Conservation (phyloP, 192 early-diverging fungal genomes). For the Phlyctochytrium planicorne region DNA sequence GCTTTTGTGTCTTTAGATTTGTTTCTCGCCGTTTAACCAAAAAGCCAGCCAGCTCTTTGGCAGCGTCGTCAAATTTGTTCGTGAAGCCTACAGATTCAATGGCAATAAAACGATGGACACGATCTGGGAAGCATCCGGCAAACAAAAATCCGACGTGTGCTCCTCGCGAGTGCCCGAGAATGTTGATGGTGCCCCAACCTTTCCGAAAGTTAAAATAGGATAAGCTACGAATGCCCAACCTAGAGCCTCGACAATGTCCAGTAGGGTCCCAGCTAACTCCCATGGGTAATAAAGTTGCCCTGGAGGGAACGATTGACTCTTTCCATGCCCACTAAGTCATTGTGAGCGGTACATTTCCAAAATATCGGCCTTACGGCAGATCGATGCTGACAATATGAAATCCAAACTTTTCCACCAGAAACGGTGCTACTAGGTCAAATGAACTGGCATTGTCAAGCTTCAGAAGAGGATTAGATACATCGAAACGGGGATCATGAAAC, state of each 20-base stretch:
- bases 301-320: constrained; percentile 11
- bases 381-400: constrained; percentile 28
- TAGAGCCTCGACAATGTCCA: constrained; percentile 30
- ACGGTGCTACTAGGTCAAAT: not conserved
- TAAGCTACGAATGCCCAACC: constrained; percentile 14
- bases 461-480: no score
- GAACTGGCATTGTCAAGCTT: not conserved
- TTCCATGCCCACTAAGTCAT: constrained; percentile 39
- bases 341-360: no score
- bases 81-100: constrained; percentile 38
- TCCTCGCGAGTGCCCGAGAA: constrained; percentile 37
- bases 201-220: not conserved
- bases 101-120: constrained; percentile 25
- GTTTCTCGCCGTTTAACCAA: constrained; percentile 4
- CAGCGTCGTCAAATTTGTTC: constrained; percentile 19
- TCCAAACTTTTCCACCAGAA: not conserved
- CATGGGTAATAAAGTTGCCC: constrained; percentile 33
- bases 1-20: not conserved
- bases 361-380: constrained; percentile 17
- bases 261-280: constrained; percentile 25
- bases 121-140: constrained; percentile 35
- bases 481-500: not conserved
- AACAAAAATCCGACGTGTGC: constrained; percentile 30
- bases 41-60: constrained; percentile 5
- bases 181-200: constrained; percentile 20